A percentile compares a stretch with the other conserved stretches of the same genome.
These are phyloP conservation scores for Xerocomus spinulosus DNA, from an alignment of 768 basidiomycete genomes.

Conservation along the genomic window DNA sequence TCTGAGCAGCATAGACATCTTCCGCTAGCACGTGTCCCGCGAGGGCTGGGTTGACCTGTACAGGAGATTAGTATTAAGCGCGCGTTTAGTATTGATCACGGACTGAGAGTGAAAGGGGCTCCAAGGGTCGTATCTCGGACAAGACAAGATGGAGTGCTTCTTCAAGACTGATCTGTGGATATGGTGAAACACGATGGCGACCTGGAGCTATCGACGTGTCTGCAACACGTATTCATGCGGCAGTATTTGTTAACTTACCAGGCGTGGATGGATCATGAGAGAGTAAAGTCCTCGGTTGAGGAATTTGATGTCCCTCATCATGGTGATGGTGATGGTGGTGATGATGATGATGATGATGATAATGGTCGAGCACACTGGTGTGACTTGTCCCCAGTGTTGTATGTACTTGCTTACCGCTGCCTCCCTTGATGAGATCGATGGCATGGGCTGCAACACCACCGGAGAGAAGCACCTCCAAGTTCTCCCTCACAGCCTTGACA, in stretches of 20 bases:
- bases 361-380: too few relatives aligned
- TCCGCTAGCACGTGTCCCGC: conserved; percentile 71
- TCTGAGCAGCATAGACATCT: conserved; percentile 59
- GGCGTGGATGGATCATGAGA: conserved; percentile 68
- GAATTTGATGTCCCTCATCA: conserved; percentile 41
- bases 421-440: conserved; percentile 66
- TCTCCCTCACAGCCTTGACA: conserved; percentile 80
- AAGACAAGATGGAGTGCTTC: conserved; percentile 59
- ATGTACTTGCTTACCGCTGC: conserved; percentile 58
- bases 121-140: conserved; percentile 42
- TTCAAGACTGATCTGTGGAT: conserved; percentile 62
- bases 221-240: background rate
- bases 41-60: conserved; percentile 56
- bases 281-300: conserved; percentile 52
- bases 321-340: conserved; percentile 36
- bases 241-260: conserved; percentile 39
- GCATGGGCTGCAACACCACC: conserved; percentile 64
- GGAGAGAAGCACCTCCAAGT: conserved; percentile 56
- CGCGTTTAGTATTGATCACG: conserved; percentile 8
- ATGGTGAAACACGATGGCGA: conserved; percentile 75
- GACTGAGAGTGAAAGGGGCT: conserved; percentile 40
- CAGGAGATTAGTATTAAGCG: background rate
- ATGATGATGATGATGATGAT: conserved; percentile 18
- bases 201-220: conserved; percentile 46
- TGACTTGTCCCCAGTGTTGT: conserved; percentile 38